Evolutionary conservation across 768 basidiomycete genomes (phyloP).

Genomic region (Tylopilus sp.): DNA sequence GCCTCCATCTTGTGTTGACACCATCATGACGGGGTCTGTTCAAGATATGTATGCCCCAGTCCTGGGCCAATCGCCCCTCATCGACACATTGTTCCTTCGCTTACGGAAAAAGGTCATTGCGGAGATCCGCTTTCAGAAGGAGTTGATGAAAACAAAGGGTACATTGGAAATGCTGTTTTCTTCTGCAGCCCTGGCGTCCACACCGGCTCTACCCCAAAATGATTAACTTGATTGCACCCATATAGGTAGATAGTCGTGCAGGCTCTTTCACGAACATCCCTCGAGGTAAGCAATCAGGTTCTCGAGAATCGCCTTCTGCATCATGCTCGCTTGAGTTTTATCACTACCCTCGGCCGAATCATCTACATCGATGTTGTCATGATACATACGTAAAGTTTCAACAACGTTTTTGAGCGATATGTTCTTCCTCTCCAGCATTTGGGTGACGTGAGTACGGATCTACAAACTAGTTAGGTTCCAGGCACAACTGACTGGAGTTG

Average conservation of each 20-base stretch:
- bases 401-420: slow-evolving; percentile 70
- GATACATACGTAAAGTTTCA: slow-evolving; percentile 64
- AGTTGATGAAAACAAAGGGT: slow-evolving; percentile 77
- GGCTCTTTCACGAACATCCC: slow-evolving; percentile 19
- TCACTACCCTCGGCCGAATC: slow-evolving; percentile 25
- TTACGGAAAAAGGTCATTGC: slow-evolving; percentile 80
- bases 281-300: slow-evolving; percentile 64
- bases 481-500: background rate
- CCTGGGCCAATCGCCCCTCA: slow-evolving; percentile 90
- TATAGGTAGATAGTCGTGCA: background rate
- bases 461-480: slow-evolving; percentile 31
- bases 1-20: background rate
- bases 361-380: slow-evolving; percentile 67
- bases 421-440: slow-evolving; percentile 74
- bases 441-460: slow-evolving; percentile 73
- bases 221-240: slow-evolving; percentile 12
- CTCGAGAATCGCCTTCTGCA: slow-evolving; percentile 66
- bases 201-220: slow-evolving; percentile 13
- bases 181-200: slow-evolving; percentile 40
- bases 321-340: slow-evolving; percentile 39
- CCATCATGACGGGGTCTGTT: slow-evolving; percentile 2
- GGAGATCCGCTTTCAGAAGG: slow-evolving; percentile 86
- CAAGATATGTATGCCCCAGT: slow-evolving; percentile 90
- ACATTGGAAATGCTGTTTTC: slow-evolving; percentile 89
- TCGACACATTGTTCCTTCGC: slow-evolving; percentile 81